Evolutionary conservation across 805 yeast genomes (phyloP).

Genomic region (Tetrapisispora iriomotensis): DNA sequence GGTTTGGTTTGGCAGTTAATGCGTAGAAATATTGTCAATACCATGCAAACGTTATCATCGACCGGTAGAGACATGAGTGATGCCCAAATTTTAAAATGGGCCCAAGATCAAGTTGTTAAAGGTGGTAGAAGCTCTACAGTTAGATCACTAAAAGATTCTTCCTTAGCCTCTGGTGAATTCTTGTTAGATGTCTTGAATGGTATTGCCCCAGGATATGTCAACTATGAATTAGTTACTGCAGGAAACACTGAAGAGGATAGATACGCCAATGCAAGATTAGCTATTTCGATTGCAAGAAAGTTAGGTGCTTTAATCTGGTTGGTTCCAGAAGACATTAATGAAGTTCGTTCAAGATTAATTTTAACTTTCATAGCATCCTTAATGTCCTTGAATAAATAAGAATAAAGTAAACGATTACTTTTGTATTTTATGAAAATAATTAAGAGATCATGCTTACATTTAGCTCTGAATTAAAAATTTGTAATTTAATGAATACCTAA

Average conservation of each 20-base stretch:
- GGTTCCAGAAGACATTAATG: constrained; percentile 98
- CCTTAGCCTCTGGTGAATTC: constrained; percentile 69
- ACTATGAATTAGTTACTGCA: constrained; percentile 78
- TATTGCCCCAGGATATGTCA: constrained; percentile 94
- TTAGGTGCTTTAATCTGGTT: constrained; percentile 96
- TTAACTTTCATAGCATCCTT: constrained; percentile 91
- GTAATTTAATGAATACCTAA: too few relatives aligned
- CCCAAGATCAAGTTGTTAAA: constrained; percentile 71
- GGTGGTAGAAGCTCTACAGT: constrained; percentile 71
- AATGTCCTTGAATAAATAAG: constrained; percentile 52
- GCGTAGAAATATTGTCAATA: constrained; percentile 88
- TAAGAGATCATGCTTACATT: background rate
- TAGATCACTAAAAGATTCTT: constrained; percentile 78
- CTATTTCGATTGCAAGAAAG: constrained; percentile 96
- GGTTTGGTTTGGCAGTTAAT: constrained; percentile 97
- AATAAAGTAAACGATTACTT: background rate
- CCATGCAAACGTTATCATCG: constrained; percentile 61
- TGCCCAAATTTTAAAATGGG: constrained; percentile 86
- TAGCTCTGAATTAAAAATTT: too few relatives aligned
- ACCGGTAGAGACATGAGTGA: constrained; percentile 74
- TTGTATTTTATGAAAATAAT: background rate
- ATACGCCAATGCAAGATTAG: constrained; percentile 91
- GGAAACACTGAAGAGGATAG: constrained; percentile 76
- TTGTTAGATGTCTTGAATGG: constrained; percentile 86
- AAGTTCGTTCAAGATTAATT: constrained; percentile 88